phyloP scores from a whole-genome alignment of 2,329 filamentous ascomycete species.

The Arthrinium puccinioides region DNA sequence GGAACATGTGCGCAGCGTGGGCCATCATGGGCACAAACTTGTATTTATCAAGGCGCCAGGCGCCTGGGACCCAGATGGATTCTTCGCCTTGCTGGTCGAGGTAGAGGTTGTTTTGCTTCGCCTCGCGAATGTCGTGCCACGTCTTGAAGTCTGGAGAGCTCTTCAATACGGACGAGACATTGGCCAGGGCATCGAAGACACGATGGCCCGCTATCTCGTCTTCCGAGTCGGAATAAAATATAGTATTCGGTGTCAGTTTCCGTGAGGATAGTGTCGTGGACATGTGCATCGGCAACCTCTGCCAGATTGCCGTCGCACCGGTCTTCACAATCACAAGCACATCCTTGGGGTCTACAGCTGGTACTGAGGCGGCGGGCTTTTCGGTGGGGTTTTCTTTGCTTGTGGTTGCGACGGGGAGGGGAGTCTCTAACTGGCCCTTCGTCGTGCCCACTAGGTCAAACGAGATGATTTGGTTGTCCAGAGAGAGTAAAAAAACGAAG shows the following conservation, averaged over 20 bases:
- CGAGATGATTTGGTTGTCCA: too few species aligned
- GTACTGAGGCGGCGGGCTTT: too few species aligned
- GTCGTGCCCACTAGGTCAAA: too few species aligned
- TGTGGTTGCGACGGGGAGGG: too few species aligned
- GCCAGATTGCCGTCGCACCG: not conserved
- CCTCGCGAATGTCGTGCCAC: constrained; percentile 31
- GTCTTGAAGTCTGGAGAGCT: constrained; percentile 40
- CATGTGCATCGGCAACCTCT: not conserved
- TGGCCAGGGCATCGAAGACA: constrained; percentile 40
- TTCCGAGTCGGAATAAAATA: constrained; percentile 52
- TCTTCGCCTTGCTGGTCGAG: constrained; percentile 28
- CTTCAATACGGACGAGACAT: constrained; percentile 30
- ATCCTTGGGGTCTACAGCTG: too few species aligned
- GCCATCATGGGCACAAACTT: constrained; percentile 49
- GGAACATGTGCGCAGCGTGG: constrained; percentile 29
- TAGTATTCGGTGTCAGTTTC: constrained; percentile 27
- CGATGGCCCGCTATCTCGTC: constrained; percentile 41
- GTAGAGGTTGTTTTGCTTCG: constrained; percentile 21
- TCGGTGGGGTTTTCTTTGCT: too few species aligned
- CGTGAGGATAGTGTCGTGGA: not conserved
- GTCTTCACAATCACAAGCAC: not conserved
- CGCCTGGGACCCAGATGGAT: constrained; percentile 31
- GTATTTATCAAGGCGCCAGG: constrained; percentile 49
- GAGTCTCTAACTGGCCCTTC: too few species aligned
- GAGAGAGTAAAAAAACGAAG: too few species aligned